phyloP scores from a whole-genome alignment of 2,329 filamentous ascomycete species.

The Sclerotinia trifoliorum region DNA sequence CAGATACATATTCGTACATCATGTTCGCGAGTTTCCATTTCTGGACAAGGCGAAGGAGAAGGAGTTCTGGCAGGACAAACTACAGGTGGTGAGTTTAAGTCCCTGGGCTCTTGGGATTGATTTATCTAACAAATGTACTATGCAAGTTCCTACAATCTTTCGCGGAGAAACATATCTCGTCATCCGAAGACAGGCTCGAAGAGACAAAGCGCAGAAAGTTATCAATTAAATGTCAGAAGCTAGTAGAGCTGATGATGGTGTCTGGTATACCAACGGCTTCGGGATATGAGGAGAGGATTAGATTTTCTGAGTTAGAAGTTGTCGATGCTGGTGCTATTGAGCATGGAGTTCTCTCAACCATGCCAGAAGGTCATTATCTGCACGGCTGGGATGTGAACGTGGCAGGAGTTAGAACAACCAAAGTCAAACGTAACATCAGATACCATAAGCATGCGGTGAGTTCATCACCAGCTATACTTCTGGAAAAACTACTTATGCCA shows the following conservation, averaged over 20 bases:
- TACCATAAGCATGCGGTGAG: constrained; percentile 88
- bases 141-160: constrained; percentile 91
- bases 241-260: constrained; percentile 99
- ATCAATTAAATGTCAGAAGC: constrained; percentile 87
- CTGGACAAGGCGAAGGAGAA: constrained; percentile 95
- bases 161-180: constrained; percentile 94
- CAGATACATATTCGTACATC: constrained; percentile 95
- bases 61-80: constrained; percentile 99
- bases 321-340: constrained; percentile 93
- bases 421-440: constrained; percentile 80
- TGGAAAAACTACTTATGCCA: constrained; percentile 19
- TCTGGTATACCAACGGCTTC: constrained; percentile 94
- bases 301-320: constrained; percentile 95
- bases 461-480: constrained; percentile 26
- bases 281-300: constrained; percentile 94
- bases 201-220: constrained; percentile 94
- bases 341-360: constrained; percentile 78
- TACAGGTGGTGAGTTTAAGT: constrained; percentile 73
- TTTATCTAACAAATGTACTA: constrained; percentile 20
- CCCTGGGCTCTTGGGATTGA: not conserved
- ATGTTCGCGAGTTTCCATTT: constrained; percentile 97
- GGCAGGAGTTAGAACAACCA: constrained; percentile 77
- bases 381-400: constrained; percentile 98
- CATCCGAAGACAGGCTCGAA: constrained; percentile 91
- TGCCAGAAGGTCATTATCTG: constrained; percentile 87